phyloP scores from a whole-genome alignment of 768 basidiomycete species.

The Termitomyces sp. region DNA sequence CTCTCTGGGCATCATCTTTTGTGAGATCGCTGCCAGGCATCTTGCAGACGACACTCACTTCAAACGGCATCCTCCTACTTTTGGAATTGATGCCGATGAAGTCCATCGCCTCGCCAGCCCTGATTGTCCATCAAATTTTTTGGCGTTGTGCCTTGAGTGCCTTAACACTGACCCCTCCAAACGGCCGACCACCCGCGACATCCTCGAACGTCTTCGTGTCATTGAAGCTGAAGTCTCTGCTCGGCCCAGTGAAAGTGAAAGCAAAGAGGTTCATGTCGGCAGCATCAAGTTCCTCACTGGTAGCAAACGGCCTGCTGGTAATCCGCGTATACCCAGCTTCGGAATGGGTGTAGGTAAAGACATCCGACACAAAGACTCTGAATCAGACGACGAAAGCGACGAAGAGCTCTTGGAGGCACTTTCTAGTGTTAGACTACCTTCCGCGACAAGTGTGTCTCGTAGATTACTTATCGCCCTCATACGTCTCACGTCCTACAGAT shows the following conservation, averaged over 20 bases:
- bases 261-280: slow-evolving; percentile 73
- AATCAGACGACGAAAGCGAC: slow-evolving; percentile 59
- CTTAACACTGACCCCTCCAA: slow-evolving; percentile 54
- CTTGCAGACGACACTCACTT: slow-evolving; percentile 82
- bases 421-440: slow-evolving; percentile 46
- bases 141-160: slow-evolving; percentile 77
- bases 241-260: slow-evolving; percentile 57
- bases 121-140: slow-evolving; percentile 76
- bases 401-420: slow-evolving; percentile 62
- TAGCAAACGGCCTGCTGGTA: slow-evolving; percentile 49
- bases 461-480: neutral
- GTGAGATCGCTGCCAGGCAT: slow-evolving; percentile 80
- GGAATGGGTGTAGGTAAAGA: slow-evolving; percentile 65
- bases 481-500: slow-evolving; percentile 6
- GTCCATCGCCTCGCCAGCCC: slow-evolving; percentile 60
- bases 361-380: slow-evolving; percentile 36
- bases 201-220: slow-evolving; percentile 70
- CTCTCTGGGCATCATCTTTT: slow-evolving; percentile 89
- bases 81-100: slow-evolving; percentile 74
- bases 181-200: slow-evolving; percentile 72
- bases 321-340: slow-evolving; percentile 85
- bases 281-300: slow-evolving; percentile 81
- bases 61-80: slow-evolving; percentile 74
- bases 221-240: slow-evolving; percentile 84
- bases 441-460: slow-evolving; percentile 24